Conservation (phyloP, 139 green algal genomes). For the Haematococcus sp. region DNA sequence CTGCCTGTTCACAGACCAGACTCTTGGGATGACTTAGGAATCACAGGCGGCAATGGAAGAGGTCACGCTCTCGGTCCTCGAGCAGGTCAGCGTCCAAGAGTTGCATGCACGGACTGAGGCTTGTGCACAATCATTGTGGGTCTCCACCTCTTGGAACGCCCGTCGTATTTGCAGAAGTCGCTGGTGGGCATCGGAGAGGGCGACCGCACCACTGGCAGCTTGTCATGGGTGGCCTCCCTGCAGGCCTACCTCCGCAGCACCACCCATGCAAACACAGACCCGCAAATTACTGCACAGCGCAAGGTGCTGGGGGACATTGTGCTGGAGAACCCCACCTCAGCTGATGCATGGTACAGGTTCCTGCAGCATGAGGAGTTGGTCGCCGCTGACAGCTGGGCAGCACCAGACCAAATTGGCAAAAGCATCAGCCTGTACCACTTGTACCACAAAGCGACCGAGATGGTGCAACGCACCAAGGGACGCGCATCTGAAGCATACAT, state of each 20-base stretch:
- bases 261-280: neutral
- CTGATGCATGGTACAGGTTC: conserved; percentile 54
- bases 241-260: conserved; percentile 18
- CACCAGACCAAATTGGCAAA: neutral
- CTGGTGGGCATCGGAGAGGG: neutral
- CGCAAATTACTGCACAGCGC: conserved; percentile 7
- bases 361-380: conserved; percentile 15
- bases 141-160: too few relatives aligned
- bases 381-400: neutral
- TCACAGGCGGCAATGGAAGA: too few relatives aligned
- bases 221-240: conserved; percentile 28
- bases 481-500: conserved; percentile 61
- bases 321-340: conserved; percentile 27
- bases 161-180: too few relatives aligned
- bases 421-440: conserved; percentile 54
- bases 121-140: too few relatives aligned
- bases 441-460: conserved; percentile 66
- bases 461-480: conserved; percentile 62
- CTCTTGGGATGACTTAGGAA: too few relatives aligned
- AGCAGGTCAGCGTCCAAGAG: too few relatives aligned
- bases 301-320: conserved; percentile 37
- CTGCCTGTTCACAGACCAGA: too few relatives aligned
- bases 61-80: too few relatives aligned
- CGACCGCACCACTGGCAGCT: conserved; percentile 30
- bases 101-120: too few relatives aligned